Evolutionary conservation across 1,139 yeast species (phyloP).

Genomic region (Lodderomyces metapsilosis): DNA sequence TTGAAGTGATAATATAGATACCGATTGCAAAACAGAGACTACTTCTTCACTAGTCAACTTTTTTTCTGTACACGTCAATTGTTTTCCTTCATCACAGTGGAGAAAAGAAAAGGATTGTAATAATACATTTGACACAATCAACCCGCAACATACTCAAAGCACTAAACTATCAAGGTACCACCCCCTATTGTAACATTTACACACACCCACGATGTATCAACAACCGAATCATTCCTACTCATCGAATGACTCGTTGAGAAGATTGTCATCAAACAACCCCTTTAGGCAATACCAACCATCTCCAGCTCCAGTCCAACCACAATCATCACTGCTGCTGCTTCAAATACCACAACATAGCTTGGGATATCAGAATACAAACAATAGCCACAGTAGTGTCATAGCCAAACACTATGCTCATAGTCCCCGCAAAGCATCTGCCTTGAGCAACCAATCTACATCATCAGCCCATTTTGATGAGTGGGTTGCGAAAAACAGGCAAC

Average conservation of each 20-base stretch:
- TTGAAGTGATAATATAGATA: too few relatives aligned
- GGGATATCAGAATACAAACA: neutral
- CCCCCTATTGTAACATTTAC: too few relatives aligned
- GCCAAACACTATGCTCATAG: conserved; percentile 7
- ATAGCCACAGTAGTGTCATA: neutral
- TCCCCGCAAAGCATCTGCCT: conserved; percentile 16
- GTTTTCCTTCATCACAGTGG: too few relatives aligned
- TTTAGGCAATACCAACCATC: conserved; percentile 35
- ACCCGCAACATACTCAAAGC: too few relatives aligned
- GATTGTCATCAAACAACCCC: conserved; percentile 60
- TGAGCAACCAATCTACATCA: conserved; percentile 16
- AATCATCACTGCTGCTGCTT: neutral
- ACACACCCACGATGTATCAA: conserved; percentile 31
- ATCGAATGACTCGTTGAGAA: conserved; percentile 41
- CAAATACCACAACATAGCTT: conserved; percentile 3
- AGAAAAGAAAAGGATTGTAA: too few relatives aligned
- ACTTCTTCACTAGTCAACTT: too few relatives aligned
- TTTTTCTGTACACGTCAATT: too few relatives aligned
- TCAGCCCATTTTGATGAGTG: conserved; percentile 46
- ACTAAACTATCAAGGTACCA: too few relatives aligned
- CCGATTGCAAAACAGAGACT: too few relatives aligned
- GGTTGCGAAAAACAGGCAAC: conserved; percentile 49
- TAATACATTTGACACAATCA: too few relatives aligned
- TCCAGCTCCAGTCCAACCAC: conserved; percentile 5
- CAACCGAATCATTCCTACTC: conserved; percentile 37